Evolutionary conservation across 371 early-diverging fungal species (phyloP).

Genomic region (Saksenaea vasiformis): DNA sequence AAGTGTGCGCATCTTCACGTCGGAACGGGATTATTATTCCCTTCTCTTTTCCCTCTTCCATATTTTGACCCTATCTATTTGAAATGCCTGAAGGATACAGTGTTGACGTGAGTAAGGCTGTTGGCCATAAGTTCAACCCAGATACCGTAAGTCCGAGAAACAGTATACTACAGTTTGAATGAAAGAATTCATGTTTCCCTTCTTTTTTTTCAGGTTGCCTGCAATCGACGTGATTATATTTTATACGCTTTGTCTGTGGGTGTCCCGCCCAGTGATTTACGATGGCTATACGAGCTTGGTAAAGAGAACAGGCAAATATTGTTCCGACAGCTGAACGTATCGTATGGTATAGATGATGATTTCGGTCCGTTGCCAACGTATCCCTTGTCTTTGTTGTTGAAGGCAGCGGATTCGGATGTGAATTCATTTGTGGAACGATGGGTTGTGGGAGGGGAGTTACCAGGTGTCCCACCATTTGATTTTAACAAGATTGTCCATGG

Average conservation of each 20-base stretch:
- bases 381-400: slow-evolving; percentile 61
- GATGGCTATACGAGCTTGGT: slow-evolving; percentile 70
- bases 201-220: slow-evolving; percentile 41
- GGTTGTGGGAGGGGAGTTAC: slow-evolving; percentile 34
- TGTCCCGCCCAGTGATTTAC: slow-evolving; percentile 56
- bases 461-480: slow-evolving; percentile 69
- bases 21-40: not conserved
- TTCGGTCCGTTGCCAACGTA: slow-evolving; percentile 76
- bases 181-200: not conserved
- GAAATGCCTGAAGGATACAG: slow-evolving; percentile 24
- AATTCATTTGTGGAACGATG: slow-evolving; percentile 54
- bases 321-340: not conserved
- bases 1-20: not conserved
- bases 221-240: slow-evolving; percentile 68
- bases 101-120: slow-evolving; percentile 55
- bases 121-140: slow-evolving; percentile 41
- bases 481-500: slow-evolving; percentile 73
- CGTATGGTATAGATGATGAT: slow-evolving; percentile 40
- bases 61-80: no score
- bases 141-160: slow-evolving; percentile 17
- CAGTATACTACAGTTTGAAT: not conserved
- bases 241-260: slow-evolving; percentile 74
- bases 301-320: no score
- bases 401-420: slow-evolving; percentile 59
- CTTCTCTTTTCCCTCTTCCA: not conserved